phyloP scores from a whole-genome alignment of 257 asterid genomes.

The Salvia hispanica region DNA sequence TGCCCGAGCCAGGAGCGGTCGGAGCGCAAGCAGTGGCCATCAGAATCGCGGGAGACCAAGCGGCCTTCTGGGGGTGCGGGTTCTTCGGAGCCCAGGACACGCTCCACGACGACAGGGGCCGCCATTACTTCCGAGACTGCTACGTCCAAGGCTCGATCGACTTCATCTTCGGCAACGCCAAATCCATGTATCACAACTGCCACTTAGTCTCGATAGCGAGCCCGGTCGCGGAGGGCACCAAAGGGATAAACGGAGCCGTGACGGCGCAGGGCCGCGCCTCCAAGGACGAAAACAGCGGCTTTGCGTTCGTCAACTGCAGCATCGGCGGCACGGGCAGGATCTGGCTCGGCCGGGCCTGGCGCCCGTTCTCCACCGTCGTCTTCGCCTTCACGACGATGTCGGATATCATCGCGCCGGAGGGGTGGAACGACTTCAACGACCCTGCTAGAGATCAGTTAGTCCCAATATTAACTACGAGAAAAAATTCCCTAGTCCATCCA shows the following conservation, averaged over 20 bases:
- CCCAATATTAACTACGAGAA: too few species aligned
- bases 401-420: conserved; percentile 77
- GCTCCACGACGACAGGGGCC: conserved; percentile 86
- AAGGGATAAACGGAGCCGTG: conserved; percentile 68
- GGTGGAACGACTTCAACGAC: conserved; percentile 94
- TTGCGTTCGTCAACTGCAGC: conserved; percentile 65
- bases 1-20: conserved; percentile 70
- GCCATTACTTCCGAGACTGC: conserved; percentile 88
- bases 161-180: conserved; percentile 86
- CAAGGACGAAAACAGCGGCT: conserved; percentile 84
- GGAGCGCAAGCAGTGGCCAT: conserved; percentile 97
- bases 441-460: conserved; percentile 81
- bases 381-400: conserved; percentile 71
- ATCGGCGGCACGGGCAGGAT: conserved; percentile 86
- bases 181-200: conserved; percentile 79
- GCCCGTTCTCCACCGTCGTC: conserved; percentile 83
- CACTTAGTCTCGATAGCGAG: conserved; percentile 73
- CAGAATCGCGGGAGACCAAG: conserved; percentile 71
- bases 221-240: conserved; percentile 58
- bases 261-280: conserved; percentile 87
- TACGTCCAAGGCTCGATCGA: conserved; percentile 97
- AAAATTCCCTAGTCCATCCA: too few species aligned
- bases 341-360: conserved; percentile 96
- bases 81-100: conserved; percentile 98
- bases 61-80: conserved; percentile 93